Percentiles rank a stretch among this genome's conserved stretches.
Evolutionary conservation across 2,329 filamentous ascomycete genomes (phyloP).

Genomic region (Colletotrichum endophyticum): DNA sequence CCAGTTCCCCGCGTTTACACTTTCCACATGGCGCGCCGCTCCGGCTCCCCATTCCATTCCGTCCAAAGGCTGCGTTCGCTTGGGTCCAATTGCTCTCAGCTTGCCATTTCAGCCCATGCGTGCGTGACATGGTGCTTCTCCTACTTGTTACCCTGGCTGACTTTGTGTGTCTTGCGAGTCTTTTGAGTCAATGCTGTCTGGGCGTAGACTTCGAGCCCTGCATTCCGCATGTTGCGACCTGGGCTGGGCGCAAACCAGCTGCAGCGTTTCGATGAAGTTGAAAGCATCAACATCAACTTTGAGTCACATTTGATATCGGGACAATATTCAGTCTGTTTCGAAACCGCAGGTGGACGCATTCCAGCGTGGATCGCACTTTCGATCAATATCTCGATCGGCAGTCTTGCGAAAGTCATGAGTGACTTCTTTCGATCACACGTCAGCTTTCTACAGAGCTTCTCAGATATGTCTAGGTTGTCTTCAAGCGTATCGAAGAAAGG

Average conservation of each 20-base stretch:
- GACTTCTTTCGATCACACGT: background rate
- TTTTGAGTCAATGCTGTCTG: background rate
- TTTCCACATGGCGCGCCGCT: background rate
- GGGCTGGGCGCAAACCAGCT: background rate
- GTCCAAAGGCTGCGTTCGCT: background rate
- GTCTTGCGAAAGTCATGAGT: background rate
- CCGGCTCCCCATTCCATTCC: background rate
- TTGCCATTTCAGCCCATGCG: background rate
- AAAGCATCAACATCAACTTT: background rate
- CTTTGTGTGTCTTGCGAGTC: background rate
- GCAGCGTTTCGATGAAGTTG: background rate
- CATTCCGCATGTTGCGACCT: background rate
- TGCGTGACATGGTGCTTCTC: background rate
- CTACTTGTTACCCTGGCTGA: background rate
- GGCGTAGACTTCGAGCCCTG: background rate
- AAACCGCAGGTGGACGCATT: background rate
- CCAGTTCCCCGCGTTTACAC: constrained; percentile 16
- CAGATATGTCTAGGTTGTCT: background rate
- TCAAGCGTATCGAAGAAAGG: background rate
- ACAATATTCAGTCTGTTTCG: background rate
- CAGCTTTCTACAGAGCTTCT: background rate
- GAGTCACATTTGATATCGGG: no score
- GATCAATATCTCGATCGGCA: background rate
- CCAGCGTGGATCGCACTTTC: background rate
- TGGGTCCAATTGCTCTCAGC: background rate